A percentile compares a stretch with the other conserved stretches of the same genome.
Conservation (phyloP, 768 basidiomycete genomes). For the Kwoniella sp. region DNA sequence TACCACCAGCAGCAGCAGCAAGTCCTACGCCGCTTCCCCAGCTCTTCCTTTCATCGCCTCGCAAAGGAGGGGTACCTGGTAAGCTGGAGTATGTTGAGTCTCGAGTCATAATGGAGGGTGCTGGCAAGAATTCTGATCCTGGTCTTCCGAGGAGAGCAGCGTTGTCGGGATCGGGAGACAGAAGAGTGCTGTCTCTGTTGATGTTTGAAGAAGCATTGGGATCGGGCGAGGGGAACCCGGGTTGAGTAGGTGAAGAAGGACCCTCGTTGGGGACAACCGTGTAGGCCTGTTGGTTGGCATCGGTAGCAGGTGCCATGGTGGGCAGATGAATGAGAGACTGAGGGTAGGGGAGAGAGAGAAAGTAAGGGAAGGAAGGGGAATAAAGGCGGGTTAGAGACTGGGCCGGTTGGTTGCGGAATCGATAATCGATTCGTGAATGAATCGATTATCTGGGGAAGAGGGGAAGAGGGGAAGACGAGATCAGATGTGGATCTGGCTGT, state of each 20-base stretch:
- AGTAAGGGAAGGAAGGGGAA: neutral
- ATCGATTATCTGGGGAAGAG: neutral
- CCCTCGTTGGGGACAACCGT: constrained; percentile 15
- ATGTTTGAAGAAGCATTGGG: constrained; percentile 23
- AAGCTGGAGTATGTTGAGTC: constrained; percentile 37
- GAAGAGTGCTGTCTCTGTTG: constrained; percentile 17
- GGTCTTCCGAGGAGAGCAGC: constrained; percentile 22
- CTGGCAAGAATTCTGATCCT: constrained; percentile 34
- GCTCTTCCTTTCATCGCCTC: constrained; percentile 30
- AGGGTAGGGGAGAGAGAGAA: neutral
- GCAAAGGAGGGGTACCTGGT: constrained; percentile 35
- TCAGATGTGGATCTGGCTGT: neutral
- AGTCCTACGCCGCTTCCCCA: constrained; percentile 43
- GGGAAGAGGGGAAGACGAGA: constrained; percentile 1
- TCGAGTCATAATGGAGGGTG: constrained; percentile 45
- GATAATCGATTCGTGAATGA: constrained; percentile 5
- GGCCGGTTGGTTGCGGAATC: constrained; percentile 8
- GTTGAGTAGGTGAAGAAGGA: constrained; percentile 6
- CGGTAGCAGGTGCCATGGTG: constrained; percentile 12
- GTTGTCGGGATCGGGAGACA: constrained; percentile 24
- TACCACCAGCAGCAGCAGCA: constrained; percentile 37
- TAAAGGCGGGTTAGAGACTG: constrained; percentile 3
- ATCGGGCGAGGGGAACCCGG: constrained; percentile 14
- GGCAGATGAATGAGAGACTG: constrained; percentile 5
- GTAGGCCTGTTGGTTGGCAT: constrained; percentile 13